A percentile compares a stretch with the other conserved stretches of the same genome.
Evolutionary conservation across 1,284 basidiomycete species (phyloP).

Genomic region (Ganoderma boninense): DNA sequence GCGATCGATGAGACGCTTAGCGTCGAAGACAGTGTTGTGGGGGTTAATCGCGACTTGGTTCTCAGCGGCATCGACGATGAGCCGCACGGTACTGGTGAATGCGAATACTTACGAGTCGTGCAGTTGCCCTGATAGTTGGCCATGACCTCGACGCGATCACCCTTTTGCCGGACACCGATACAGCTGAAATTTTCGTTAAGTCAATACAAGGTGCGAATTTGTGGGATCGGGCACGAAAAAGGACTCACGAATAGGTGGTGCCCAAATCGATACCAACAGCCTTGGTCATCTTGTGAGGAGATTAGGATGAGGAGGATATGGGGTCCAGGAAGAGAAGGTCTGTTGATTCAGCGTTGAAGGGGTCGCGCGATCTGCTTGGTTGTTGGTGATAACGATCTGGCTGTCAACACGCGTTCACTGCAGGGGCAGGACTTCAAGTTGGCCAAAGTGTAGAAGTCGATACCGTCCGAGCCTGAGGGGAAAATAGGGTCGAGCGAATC

Average conservation of each 20-base stretch:
- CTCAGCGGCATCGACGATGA: conserved; percentile 99
- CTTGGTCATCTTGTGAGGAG: conserved; percentile 57
- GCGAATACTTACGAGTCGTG: conserved; percentile 99
- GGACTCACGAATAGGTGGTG: conserved; percentile 87
- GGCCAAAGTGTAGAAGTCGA: too few relatives aligned
- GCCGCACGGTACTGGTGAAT: conserved; percentile 96
- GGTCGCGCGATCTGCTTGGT: conserved; percentile 99
- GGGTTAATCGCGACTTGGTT: conserved; percentile 98
- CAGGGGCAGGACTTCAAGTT: too few relatives aligned
- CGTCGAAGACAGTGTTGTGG: conserved; percentile 95
- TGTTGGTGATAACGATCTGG: too few relatives aligned
- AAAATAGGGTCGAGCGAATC: too few relatives aligned
- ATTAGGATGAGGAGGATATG: conserved; percentile 22
- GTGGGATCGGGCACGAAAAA: conserved; percentile 21
- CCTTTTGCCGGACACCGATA: conserved; percentile 98
- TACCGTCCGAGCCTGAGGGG: too few relatives aligned
- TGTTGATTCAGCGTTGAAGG: conserved; percentile 99
- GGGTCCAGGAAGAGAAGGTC: conserved; percentile 47
- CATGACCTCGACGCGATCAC: conserved; percentile 97
- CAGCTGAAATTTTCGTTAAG: conserved; percentile 55
- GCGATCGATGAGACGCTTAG: conserved; percentile 93
- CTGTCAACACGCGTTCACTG: too few relatives aligned
- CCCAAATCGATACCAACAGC: conserved; percentile 94
- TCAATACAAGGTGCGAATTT: conserved; percentile 15
- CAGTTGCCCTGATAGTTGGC: conserved; percentile 99